A percentile compares a stretch with the other conserved stretches of the same genome.
Conservation (phyloP, 2,329 filamentous ascomycete species). For the Dothiorella sarmentorum region DNA sequence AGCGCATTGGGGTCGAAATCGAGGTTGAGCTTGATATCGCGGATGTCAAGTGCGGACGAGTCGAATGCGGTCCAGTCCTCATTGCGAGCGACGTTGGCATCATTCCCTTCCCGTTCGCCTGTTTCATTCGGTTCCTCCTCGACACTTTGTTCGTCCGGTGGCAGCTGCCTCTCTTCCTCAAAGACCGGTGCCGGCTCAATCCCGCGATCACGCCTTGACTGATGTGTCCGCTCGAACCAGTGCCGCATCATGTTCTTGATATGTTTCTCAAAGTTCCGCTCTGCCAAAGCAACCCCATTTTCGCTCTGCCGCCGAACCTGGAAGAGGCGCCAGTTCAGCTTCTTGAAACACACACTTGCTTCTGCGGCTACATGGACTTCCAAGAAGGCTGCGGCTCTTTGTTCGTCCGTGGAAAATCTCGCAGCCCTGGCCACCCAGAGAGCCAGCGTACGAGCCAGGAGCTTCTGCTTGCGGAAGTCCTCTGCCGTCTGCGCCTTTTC, state of each 20-base stretch:
- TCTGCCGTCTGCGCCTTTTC: constrained; percentile 26
- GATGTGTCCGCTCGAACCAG: constrained; percentile 49
- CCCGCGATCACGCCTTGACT: constrained; percentile 25
- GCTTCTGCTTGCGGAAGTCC: constrained; percentile 27
- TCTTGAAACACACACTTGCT: constrained; percentile 50
- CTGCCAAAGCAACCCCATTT: constrained; percentile 51
- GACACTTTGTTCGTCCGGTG: background rate
- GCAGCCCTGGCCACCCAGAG: constrained; percentile 25
- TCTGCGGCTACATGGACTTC: constrained; percentile 47
- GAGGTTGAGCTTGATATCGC: constrained; percentile 22
- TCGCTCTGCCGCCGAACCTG: constrained; percentile 50
- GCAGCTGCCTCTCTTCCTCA: constrained; percentile 15
- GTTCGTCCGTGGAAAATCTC: constrained; percentile 34
- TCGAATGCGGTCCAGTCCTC: constrained; percentile 41
- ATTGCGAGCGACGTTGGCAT: constrained; percentile 30
- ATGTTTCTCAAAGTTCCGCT: constrained; percentile 54
- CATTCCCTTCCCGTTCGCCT: constrained; percentile 20
- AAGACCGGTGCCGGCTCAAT: constrained; percentile 16
- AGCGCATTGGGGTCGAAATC: constrained; percentile 23
- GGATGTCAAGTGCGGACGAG: constrained; percentile 29
- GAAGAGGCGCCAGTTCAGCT: constrained; percentile 57
- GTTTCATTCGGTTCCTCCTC: background rate
- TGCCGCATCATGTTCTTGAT: constrained; percentile 53
- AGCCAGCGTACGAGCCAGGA: constrained; percentile 29
- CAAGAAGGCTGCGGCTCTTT: constrained; percentile 42